Evolutionary conservation across 2,329 filamentous ascomycete genomes (phyloP).

Genomic region (Ophiostoma himal-ulmi): DNA sequence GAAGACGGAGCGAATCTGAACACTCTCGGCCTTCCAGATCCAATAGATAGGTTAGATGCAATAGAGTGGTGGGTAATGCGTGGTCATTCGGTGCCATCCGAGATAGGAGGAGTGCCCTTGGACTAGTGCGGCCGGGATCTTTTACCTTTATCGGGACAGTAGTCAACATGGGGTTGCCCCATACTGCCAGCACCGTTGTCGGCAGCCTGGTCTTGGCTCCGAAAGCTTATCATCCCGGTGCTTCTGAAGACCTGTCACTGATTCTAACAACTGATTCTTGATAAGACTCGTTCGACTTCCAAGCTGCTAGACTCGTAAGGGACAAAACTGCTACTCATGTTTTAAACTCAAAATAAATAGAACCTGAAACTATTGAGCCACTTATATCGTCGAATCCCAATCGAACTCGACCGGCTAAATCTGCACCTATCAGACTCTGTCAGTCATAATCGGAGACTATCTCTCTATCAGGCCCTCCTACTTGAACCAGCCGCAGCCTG

Average conservation of each 20-base stretch:
- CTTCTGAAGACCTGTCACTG: background rate
- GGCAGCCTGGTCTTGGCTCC: background rate
- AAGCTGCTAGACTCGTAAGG: background rate
- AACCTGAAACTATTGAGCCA: background rate
- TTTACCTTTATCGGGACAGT: background rate
- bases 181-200: background rate
- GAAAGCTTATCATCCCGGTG: constrained; percentile 10
- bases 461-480: background rate
- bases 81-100: background rate
- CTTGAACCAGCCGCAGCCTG: constrained; percentile 1
- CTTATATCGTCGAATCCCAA: background rate
- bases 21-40: background rate
- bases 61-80: background rate
- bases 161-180: background rate
- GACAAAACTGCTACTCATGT: background rate
- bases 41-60: background rate
- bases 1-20: background rate
- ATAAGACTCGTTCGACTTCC: background rate
- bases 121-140: background rate
- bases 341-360: background rate
- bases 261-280: background rate
- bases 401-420: background rate
- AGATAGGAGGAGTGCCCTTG: background rate
- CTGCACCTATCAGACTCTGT: background rate
- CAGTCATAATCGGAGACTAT: background rate